A percentile compares a stretch with the other conserved stretches of the same genome.
phyloP scores from a whole-genome alignment of 176 grass and related monocot genomes.

The Oryza punctata region DNA sequence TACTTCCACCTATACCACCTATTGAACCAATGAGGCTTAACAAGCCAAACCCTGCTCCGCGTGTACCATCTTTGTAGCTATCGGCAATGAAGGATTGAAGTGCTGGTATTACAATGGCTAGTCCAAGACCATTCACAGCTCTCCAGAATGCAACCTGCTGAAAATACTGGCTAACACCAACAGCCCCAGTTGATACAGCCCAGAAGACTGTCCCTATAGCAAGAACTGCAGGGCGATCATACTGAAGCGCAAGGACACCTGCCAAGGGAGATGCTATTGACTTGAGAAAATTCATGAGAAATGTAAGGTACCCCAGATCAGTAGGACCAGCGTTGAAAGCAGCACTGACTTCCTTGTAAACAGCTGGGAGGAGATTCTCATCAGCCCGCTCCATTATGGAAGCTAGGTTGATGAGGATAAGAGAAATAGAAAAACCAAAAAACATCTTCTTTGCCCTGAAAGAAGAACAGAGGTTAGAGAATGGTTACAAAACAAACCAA shows the following conservation, averaged over 20 bases:
- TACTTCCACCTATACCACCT: conserved; percentile 90
- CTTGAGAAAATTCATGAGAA: conserved; percentile 94
- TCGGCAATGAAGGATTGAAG: conserved; percentile 96
- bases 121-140: conserved; percentile 92
- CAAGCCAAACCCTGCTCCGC: conserved; percentile 82
- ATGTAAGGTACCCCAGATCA: conserved; percentile 95
- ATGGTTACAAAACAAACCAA: background rate
- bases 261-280: conserved; percentile 84
- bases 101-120: conserved; percentile 90
- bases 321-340: conserved; percentile 88
- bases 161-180: conserved; percentile 80
- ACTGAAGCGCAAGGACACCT: conserved; percentile 84
- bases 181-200: conserved; percentile 89
- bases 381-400: conserved; percentile 94
- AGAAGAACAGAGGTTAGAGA: conserved; percentile 34
- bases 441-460: conserved; percentile 77
- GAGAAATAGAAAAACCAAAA: conserved; percentile 88
- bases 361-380: conserved; percentile 92
- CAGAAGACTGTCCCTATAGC: conserved; percentile 79
- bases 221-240: conserved; percentile 79
- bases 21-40: conserved; percentile 72
- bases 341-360: conserved; percentile 99
- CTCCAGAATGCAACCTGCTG: conserved; percentile 86
- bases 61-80: conserved; percentile 85
- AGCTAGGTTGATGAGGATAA: conserved; percentile 94